These are phyloP conservation scores for Anaeromyces robustus DNA, from an alignment of 192 early-diverging fungal genomes.

Conservation along the genomic window DNA sequence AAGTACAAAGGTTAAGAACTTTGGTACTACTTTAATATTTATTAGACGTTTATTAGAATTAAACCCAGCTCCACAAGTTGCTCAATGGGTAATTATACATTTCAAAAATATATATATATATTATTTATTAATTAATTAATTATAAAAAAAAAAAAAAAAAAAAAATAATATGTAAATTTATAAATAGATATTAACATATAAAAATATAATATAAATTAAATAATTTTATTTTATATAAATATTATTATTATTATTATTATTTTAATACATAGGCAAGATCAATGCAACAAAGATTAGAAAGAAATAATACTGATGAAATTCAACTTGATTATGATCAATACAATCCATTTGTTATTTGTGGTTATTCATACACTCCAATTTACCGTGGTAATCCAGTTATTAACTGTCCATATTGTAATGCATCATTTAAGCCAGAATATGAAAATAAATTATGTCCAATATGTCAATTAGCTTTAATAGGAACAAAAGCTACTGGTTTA, in stretches of 20 bases:
- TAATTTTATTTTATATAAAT: not conserved
- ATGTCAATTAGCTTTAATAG: conserved; percentile 76
- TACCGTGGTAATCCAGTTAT: conserved; percentile 66
- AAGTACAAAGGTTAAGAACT: conserved; percentile 70
- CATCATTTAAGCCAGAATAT: conserved; percentile 73
- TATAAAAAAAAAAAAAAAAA: no score
- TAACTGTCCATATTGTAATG: conserved; percentile 75
- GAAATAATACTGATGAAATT: conserved; percentile 60
- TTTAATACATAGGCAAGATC: conserved; percentile 10
- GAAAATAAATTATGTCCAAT: conserved; percentile 62
- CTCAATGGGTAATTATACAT: conserved; percentile 57
- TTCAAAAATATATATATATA: no score
- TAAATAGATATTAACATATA: no score
- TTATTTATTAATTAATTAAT: no score
- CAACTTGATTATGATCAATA: conserved; percentile 83
- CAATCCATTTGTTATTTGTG: conserved; percentile 87
- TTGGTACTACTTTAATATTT: conserved; percentile 69
- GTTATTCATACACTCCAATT: conserved; percentile 71
- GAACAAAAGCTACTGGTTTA: conserved; percentile 57
- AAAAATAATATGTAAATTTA: no score
- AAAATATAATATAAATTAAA: no score
- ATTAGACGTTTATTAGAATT: conserved; percentile 80
- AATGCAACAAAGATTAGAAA: conserved; percentile 9
- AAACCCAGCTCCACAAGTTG: conserved; percentile 59
- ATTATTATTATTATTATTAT: no score